These are phyloP conservation scores for Noccaea bulbosa DNA, from an alignment of 345 rosid genomes.

Conservation along the genomic window DNA sequence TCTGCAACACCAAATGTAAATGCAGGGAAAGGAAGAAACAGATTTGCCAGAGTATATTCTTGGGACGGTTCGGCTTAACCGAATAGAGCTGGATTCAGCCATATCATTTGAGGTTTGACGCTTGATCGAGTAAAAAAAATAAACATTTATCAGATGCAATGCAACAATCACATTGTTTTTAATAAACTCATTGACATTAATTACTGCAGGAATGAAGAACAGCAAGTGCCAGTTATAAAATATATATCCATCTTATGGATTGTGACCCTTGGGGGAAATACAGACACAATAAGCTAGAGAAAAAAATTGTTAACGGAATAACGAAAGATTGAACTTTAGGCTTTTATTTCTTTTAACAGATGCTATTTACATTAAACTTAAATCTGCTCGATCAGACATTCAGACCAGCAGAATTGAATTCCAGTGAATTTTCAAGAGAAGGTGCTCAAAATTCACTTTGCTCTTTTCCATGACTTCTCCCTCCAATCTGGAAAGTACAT, in stretches of 20 bases:
- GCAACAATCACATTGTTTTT: background rate
- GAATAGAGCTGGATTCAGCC: conserved; percentile 77
- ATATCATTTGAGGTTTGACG: conserved; percentile 57
- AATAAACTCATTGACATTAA: background rate
- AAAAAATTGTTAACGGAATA: background rate
- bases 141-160: background rate
- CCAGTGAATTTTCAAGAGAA: background rate
- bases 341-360: background rate
- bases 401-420: conserved; percentile 2
- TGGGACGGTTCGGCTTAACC: conserved; percentile 86
- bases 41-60: conserved; percentile 94
- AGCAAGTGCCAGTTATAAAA: background rate
- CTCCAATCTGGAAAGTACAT: too few relatives aligned
- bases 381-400: background rate
- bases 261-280: background rate
- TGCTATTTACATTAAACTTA: background rate
- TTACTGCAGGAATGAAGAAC: conserved; percentile 31
- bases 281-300: background rate
- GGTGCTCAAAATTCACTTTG: too few relatives aligned
- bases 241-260: conserved; percentile 14
- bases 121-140: background rate
- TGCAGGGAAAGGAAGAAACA: conserved; percentile 81
- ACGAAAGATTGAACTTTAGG: background rate
- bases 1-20: conserved; percentile 23
- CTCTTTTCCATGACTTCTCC: too few relatives aligned